Conservation (phyloP, 805 yeast genomes). For the Kluyveromyces starmeri region DNA sequence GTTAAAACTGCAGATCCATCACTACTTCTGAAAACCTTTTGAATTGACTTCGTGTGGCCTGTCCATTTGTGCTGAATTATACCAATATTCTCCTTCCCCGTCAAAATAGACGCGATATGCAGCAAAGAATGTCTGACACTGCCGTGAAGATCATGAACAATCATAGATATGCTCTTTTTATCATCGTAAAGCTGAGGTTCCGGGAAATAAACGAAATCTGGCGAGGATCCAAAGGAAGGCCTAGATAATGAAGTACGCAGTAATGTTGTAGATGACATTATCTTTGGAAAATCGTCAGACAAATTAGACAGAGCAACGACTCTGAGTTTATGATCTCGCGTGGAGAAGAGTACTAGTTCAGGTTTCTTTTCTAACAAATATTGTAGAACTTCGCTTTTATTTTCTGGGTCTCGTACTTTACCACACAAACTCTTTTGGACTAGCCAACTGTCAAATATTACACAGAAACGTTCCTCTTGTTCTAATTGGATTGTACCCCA, state of each 20-base stretch:
- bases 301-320: slow-evolving; percentile 44
- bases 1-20: slow-evolving; percentile 56
- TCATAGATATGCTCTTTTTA: slow-evolving; percentile 28
- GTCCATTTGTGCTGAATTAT: slow-evolving; percentile 51
- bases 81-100: slow-evolving; percentile 14
- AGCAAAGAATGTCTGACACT: slow-evolving; percentile 29
- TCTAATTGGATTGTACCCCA: slow-evolving; percentile 43
- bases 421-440: slow-evolving; percentile 22
- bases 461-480: slow-evolving; percentile 26
- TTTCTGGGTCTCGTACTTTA: slow-evolving; percentile 2
- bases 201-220: slow-evolving; percentile 30
- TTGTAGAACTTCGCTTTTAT: slow-evolving; percentile 17
- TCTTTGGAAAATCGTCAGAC: slow-evolving; percentile 46
- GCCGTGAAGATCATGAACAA: slow-evolving; percentile 39
- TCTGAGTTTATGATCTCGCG: slow-evolving; percentile 33
- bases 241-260: slow-evolving; percentile 17
- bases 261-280: slow-evolving; percentile 36
- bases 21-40: slow-evolving; percentile 53
- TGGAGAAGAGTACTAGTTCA: slow-evolving; percentile 36
- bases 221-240: slow-evolving; percentile 25
- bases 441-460: slow-evolving; percentile 35
- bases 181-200: slow-evolving; percentile 27
- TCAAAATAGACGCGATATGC: slow-evolving; percentile 19
- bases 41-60: slow-evolving; percentile 81
- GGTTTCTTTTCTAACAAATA: slow-evolving; percentile 27